These are phyloP conservation scores for Rostrohypoxylon terebratum DNA, from an alignment of 495 filamentous ascomycete species.

Conservation along the genomic window DNA sequence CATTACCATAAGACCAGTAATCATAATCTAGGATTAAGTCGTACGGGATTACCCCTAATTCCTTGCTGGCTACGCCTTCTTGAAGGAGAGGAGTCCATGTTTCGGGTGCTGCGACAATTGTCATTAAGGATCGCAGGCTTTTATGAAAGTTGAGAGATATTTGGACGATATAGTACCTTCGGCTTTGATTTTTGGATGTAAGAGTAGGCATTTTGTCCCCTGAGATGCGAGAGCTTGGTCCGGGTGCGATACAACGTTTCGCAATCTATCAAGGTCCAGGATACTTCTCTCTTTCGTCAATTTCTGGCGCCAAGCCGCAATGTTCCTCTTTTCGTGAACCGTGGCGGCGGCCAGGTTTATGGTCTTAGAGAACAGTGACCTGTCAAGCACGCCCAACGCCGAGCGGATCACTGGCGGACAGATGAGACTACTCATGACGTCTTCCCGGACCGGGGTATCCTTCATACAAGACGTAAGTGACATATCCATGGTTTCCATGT, in stretches of 20 bases:
- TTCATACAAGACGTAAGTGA: conserved; percentile 14
- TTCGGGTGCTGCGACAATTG: conserved; percentile 67
- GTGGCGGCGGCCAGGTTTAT: conserved; percentile 82
- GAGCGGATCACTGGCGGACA: conserved; percentile 82
- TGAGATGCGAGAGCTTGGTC: conserved; percentile 63
- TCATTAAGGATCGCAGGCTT: conserved; percentile 17
- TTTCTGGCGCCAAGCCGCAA: conserved; percentile 71
- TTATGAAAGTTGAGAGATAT: conserved; percentile 17
- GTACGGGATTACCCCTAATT: conserved; percentile 77
- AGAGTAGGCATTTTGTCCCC: conserved; percentile 77
- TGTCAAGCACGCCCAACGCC: conserved; percentile 75
- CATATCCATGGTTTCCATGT: not conserved
- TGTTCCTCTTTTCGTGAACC: conserved; percentile 76
- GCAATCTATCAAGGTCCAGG: conserved; percentile 64
- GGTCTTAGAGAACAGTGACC: conserved; percentile 81
- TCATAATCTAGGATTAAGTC: conserved; percentile 81
- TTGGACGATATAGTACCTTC: conserved; percentile 64
- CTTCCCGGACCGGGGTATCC: conserved; percentile 28
- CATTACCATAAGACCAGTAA: conserved; percentile 84
- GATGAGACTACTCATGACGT: conserved; percentile 63
- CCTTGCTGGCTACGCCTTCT: conserved; percentile 73
- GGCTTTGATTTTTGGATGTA: conserved; percentile 74
- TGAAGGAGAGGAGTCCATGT: conserved; percentile 79
- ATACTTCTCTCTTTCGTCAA: conserved; percentile 70
- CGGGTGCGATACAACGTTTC: conserved; percentile 67